Conservation (phyloP, 176 grass and related monocot genomes). For the Ensete ventricosum region DNA sequence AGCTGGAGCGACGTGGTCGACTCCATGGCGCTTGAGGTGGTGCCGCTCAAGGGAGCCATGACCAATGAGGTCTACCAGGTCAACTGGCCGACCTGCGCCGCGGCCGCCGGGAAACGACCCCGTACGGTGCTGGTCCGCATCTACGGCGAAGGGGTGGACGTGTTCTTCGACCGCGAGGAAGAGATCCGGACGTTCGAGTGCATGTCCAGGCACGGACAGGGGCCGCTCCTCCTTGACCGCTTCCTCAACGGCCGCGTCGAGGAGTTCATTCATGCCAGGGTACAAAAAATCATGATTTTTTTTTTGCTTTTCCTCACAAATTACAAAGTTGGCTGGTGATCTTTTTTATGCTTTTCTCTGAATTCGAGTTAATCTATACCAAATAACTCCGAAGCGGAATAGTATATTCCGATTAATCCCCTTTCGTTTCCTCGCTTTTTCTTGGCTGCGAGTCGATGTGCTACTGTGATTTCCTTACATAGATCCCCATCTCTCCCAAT, state of each 20-base stretch:
- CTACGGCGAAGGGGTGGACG: conserved; percentile 85
- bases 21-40: conserved; percentile 56
- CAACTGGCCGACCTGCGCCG: conserved; percentile 32
- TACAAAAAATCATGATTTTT: conserved; percentile 15
- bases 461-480: no score
- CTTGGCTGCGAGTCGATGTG: no score
- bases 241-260: conserved; percentile 91
- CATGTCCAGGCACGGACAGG: conserved; percentile 86
- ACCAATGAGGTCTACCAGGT: conserved; percentile 97
- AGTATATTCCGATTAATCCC: no score
- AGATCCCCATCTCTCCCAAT: no score
- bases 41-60: conserved; percentile 87
- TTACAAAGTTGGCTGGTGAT: no score
- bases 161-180: conserved; percentile 84
- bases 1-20: conserved; percentile 68
- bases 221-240: conserved; percentile 69
- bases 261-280: conserved; percentile 98
- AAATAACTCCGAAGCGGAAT: no score
- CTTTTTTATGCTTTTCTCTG: no score
- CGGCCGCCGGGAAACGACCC: not conserved
- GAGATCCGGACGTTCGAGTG: conserved; percentile 97
- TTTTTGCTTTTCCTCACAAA: no score
- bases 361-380: no score
- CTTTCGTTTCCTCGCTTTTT: no score
- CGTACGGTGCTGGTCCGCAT: conserved; percentile 76